Evolutionary conservation across 2,329 filamentous ascomycete species (phyloP).

Genomic region (Nannizziopsis barbatae): DNA sequence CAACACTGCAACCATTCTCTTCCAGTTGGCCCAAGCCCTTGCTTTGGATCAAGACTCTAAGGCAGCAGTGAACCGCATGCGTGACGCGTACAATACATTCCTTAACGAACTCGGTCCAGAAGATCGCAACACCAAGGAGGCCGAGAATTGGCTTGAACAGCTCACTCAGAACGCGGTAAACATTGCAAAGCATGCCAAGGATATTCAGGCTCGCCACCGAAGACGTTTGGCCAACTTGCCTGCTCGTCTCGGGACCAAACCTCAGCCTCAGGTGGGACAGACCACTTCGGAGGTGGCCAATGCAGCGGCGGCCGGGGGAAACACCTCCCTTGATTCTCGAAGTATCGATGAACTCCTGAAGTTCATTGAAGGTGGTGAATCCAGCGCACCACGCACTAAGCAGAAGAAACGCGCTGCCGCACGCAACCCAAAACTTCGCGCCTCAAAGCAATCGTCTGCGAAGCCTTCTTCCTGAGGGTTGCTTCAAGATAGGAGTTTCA

Average conservation of each 20-base stretch:
- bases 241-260: constrained; percentile 48
- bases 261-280: constrained; percentile 53
- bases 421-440: constrained; percentile 35
- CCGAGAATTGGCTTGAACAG: constrained; percentile 91
- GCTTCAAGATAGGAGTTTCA: background rate
- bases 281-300: constrained; percentile 39
- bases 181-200: constrained; percentile 87
- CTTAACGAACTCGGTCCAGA: constrained; percentile 71
- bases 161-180: constrained; percentile 90
- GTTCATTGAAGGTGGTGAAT: constrained; percentile 70
- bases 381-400: constrained; percentile 30
- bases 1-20: constrained; percentile 86
- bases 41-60: constrained; percentile 94
- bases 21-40: constrained; percentile 91
- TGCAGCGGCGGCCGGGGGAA: constrained; percentile 27
- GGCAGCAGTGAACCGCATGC: constrained; percentile 82
- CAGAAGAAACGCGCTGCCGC: constrained; percentile 37
- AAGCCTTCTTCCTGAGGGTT: constrained; percentile 20
- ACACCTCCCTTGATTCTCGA: constrained; percentile 53
- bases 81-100: constrained; percentile 95
- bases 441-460: constrained; percentile 30
- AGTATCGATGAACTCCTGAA: constrained; percentile 88
- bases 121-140: constrained; percentile 96
- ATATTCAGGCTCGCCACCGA: constrained; percentile 62
- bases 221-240: constrained; percentile 61